A percentile compares a stretch with the other conserved stretches of the same genome.
Evolutionary conservation across 2,329 filamentous ascomycete species (phyloP).

Genomic region (Alternaria sp.): DNA sequence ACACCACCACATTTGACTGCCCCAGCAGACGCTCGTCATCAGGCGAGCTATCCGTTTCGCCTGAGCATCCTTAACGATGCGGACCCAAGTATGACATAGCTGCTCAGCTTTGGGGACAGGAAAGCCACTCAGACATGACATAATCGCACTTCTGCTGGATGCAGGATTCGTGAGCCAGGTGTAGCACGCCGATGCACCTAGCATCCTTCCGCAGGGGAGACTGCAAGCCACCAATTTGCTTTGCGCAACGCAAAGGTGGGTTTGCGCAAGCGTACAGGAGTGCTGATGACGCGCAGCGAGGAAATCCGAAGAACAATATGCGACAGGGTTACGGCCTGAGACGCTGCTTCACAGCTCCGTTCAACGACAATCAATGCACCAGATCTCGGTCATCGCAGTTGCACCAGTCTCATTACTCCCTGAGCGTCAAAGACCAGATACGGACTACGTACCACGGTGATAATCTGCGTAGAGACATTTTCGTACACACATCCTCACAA

Average conservation of each 20-base stretch:
- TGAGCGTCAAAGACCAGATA: not conserved
- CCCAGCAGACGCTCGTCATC: conserved; percentile 11
- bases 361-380: not conserved
- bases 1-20: conserved; percentile 6
- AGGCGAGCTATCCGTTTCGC: conserved; percentile 14
- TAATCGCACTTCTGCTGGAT: conserved; percentile 6
- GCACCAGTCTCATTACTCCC: not conserved
- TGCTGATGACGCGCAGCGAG: conserved; percentile 6
- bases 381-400: not conserved
- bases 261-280: conserved; percentile 4
- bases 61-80: conserved; percentile 4
- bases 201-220: conserved; percentile 8
- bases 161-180: conserved; percentile 1
- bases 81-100: conserved; percentile 11
- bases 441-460: not conserved
- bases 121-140: conserved; percentile 11
- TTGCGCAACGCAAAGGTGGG: conserved; percentile 6
- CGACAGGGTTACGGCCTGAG: not conserved
- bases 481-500: not conserved
- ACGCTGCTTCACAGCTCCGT: not conserved
- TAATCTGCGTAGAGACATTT: not conserved
- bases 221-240: conserved; percentile 7
- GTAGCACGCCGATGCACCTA: conserved; percentile 11
- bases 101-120: conserved; percentile 2
- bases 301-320: not conserved